Evolutionary conservation across 441 rosid species (phyloP), one percentile per base, ranked within the genome.

Genomic region (Bocquillonia castaneifolia): DNA sequence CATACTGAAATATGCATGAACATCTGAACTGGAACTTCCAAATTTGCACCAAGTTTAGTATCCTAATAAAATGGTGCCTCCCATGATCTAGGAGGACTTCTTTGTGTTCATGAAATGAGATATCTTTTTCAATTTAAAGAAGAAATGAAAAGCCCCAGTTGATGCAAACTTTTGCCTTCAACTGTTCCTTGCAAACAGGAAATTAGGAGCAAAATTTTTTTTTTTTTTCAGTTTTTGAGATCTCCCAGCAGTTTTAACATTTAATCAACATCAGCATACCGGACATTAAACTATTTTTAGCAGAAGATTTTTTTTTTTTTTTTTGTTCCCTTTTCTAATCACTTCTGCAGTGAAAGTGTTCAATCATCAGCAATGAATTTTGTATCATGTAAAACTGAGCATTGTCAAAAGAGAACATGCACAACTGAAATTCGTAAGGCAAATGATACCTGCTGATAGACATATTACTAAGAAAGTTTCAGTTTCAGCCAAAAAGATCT

Each of bases 271-370:
- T 36, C 22, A 6, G 55, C 14, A 45, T 20, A 36, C 31, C 14
- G 47, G 29, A 63, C 56, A 26, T n/a, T 52, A 44, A 13, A 52
- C 20, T 31, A 22, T 12, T 28, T 40, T n/a, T 9, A 51, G 53
- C 52, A 67, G 29, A 42, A 66, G 20, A 22, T 42, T 6, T 31
- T 23, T 0, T 10, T 44, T 12, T 15, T 22, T 29, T 2, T 20
- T 23, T 3, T 2, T 28, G 31, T n/a, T n/a, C n/a, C n/a, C n/a
- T n/a, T n/a, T 12, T 22, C 47, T 39, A 3, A 47, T 23, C 42
- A 58, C n/a, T 51, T 40, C 26, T 59, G 57, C 18, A 48, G 23
- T 40, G 55, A 55, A 34, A 15, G 42, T 71, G 60, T 34, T 36
- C 45, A 42, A 22, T 59, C 20, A 28, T 63, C 37, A 37, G 22